Evolutionary conservation across 345 rosid species (phyloP), one percentile per base, ranked within the genome.

Genomic region (Gossypium rotundifolium): DNA sequence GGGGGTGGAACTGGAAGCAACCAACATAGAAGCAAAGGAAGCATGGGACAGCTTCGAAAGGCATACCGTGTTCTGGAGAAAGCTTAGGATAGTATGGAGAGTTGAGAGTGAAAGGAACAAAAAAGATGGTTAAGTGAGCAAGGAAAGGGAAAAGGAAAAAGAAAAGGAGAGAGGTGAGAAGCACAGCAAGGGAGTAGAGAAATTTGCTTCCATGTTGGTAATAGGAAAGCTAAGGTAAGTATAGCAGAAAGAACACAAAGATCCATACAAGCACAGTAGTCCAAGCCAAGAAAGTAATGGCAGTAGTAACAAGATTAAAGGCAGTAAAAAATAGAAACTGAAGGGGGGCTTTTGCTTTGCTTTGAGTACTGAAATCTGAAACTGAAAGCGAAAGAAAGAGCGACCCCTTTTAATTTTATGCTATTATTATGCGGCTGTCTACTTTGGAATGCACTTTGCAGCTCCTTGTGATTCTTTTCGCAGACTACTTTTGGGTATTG

Each of bases 331-430:
- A 68, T 38, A 55, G 67, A 23, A 71, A 68, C 42, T 14, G 72
- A 71, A 54, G 77, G 80, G 27, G 40, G 40, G 7, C 40, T 33
- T 33, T 33, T 33, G 77, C 61, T 55, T 55, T 18, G 63, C 38
- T n/a, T 59, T 78, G 64, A 69, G 45, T 60, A 65, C 49, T 77
- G 27, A 57, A 57, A 57, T 20, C 61, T 57, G 61, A 57, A 57
- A 12, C 29, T 57, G 89, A 87, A 85, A 86, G 86, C 80, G 88
- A 86, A 79, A 80, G 88, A 77, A 70, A 64, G 58, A 40, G 44
- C 7, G 27, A 72, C 42, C 74, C 74, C 14, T 40, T 53, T 25
- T 33, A 33, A 12, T 46, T 9, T 46, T 59, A 27, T 59, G 33
- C 25, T 58, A 59, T 59, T 59, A 59, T 59, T 59, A 59, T 2